These are phyloP conservation scores for Cladosporium sp. DNA, from an alignment of 2,329 filamentous ascomycete species.

Conservation along the genomic window DNA sequence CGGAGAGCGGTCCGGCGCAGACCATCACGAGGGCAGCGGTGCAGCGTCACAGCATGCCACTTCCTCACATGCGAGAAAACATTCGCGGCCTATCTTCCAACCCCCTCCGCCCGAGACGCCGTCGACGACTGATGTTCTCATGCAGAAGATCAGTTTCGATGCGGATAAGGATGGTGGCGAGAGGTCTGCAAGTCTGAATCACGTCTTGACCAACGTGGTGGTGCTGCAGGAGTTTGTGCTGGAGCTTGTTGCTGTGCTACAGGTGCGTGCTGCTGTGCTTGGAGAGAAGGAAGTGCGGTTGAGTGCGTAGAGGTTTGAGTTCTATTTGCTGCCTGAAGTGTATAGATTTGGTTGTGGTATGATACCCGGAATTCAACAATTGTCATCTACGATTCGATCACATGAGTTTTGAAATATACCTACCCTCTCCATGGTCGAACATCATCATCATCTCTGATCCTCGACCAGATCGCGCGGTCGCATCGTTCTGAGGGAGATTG, in stretches of 20 bases:
- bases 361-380: neutral
- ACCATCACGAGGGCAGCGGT: neutral
- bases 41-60: constrained; percentile 15
- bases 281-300: constrained; percentile 36
- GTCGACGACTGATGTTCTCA: constrained; percentile 31
- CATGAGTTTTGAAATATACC: too few relatives aligned
- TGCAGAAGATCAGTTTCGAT: constrained; percentile 27
- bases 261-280: constrained; percentile 45
- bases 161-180: constrained; percentile 17
- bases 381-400: too few relatives aligned
- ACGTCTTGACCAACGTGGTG: constrained; percentile 49
- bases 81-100: constrained; percentile 22
- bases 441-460: too few relatives aligned
- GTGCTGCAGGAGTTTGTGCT: constrained; percentile 49
- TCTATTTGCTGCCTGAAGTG: neutral
- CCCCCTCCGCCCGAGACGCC: constrained; percentile 33
- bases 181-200: constrained; percentile 40
- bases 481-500: too few relatives aligned
- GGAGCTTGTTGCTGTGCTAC: constrained; percentile 46
- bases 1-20: constrained; percentile 6
- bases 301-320: neutral
- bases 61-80: constrained; percentile 1
- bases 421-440: too few relatives aligned
- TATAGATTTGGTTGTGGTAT: neutral
- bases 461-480: too few relatives aligned